Conservation (phyloP, 345 rosid species). For the Raphanus sativus region DNA sequence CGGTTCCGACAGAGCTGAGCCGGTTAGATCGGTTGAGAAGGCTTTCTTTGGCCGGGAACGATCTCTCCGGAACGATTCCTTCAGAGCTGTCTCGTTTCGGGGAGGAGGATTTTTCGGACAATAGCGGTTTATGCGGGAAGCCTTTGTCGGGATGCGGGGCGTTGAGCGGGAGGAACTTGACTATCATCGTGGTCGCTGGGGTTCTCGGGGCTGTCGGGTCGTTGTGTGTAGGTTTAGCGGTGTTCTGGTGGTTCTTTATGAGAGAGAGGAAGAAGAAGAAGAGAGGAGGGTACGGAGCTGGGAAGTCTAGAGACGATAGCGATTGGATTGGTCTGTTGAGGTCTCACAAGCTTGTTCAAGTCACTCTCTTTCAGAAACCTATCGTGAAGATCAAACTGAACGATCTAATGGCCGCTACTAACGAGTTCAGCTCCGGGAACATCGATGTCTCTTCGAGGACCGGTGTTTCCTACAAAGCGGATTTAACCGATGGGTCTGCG, state of each 20-base stretch:
- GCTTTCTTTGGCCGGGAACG: constrained; percentile 48
- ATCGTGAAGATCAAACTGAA: constrained; percentile 57
- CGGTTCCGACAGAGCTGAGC: constrained; percentile 52
- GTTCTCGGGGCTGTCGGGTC: constrained; percentile 53
- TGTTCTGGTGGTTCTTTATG: constrained; percentile 61
- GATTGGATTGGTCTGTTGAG: constrained; percentile 55
- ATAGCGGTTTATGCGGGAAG: constrained; percentile 49
- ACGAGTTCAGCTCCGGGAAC: constrained; percentile 45
- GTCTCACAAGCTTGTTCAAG: constrained; percentile 67
- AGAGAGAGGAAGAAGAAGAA: constrained; percentile 45
- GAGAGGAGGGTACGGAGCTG: constrained; percentile 44
- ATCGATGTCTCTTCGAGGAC: constrained; percentile 51
- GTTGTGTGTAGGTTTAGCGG: constrained; percentile 44
- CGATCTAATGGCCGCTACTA: constrained; percentile 54
- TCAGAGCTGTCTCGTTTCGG: constrained; percentile 43
- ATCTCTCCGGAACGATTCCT: constrained; percentile 56
- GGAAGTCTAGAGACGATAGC: constrained; percentile 45
- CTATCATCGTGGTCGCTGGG: constrained; percentile 53
- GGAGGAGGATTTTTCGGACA: constrained; percentile 42
- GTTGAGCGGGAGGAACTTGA: constrained; percentile 46
- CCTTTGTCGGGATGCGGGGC: constrained; percentile 59
- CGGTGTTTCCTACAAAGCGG: constrained; percentile 55
- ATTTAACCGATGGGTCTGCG: constrained; percentile 58
- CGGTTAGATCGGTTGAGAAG: constrained; percentile 50
- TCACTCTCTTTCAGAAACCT: constrained; percentile 64